Base-by-base conservation (phyloP, 208 protist genomes). In the Endotrypanum monterogeii region DNA sequence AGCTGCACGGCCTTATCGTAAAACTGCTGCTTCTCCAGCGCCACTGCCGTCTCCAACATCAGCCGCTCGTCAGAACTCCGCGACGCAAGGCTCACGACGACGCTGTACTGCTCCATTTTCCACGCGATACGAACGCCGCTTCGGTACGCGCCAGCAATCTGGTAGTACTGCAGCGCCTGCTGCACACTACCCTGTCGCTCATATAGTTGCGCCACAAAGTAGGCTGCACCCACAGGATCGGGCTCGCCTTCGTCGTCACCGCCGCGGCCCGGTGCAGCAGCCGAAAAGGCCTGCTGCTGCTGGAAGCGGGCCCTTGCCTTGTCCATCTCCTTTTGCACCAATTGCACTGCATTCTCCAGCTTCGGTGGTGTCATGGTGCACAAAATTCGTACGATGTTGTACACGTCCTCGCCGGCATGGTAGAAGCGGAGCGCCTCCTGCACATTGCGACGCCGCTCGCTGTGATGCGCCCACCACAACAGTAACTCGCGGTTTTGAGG, bases 1-100 rank as follows among this genome's bases (percentile, higher is more conserved):
- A 99, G 89, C 56, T 92, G 74, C 3, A 98, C 96, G 2, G 98
- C 90, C 83, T 98, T 97, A 78, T 98, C 96, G 67, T 88, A 97
- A 25, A 78, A 51, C 28, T 84, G 77, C 73, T 96, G 87, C 68
- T 89, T 67, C 83, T 98, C 96, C 30, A 99, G 89, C 65, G 86
- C 98, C 25, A 83, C 77, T 23, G 96, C 98, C 55, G 79, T 89
- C 41, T 98, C 94, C 1, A 98, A 85, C 89, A 98, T 98, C 50
- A 96, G 71, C 4, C 86, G 81, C 52, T 78, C 78, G 65, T 96
- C 89, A 11, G 79, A 81, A 74, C 94, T 96, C 37, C 85, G 63
- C 28, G 98, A 77, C 16, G 96, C 89, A 14, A 98, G 74, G 23
- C 54, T 58, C 23, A 96, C 72, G 46, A 98, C 73, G 69, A 97